A percentile compares a stretch with the other conserved stretches of the same genome.
These are phyloP conservation scores for Hordeum pubiflorum DNA, from an alignment of 202 grass and related monocot genomes.

Conservation along the genomic window DNA sequence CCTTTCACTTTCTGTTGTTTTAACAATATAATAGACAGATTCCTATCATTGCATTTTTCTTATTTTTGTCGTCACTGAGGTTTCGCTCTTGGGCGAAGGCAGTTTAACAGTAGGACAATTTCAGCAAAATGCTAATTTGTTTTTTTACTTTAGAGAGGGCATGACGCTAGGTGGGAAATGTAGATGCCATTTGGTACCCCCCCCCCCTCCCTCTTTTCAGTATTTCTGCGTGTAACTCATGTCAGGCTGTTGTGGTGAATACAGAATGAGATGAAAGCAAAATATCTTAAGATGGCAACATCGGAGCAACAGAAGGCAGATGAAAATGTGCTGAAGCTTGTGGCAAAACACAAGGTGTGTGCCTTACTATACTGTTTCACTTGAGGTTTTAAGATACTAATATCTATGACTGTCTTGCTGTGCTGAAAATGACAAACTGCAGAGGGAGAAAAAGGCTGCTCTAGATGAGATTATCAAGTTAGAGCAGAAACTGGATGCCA, in stretches of 20 bases:
- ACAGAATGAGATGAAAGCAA: conserved; percentile 60
- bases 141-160: background rate
- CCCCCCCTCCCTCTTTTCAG: background rate
- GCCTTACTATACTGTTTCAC: conserved; percentile 8
- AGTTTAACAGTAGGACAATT: background rate
- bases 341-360: conserved; percentile 28
- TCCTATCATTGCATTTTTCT: background rate
- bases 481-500: conserved; percentile 32
- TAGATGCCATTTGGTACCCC: background rate
- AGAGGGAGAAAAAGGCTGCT: conserved; percentile 38
- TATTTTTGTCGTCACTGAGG: background rate
- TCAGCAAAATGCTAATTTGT: background rate
- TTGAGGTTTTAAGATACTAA: conserved; percentile 2
- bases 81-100: background rate
- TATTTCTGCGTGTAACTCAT: conserved; percentile 37
- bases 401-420: background rate
- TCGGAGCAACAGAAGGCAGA: conserved; percentile 64
- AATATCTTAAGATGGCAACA: conserved; percentile 57
- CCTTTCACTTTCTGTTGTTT: background rate
- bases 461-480: conserved; percentile 26
- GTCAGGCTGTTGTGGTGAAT: conserved; percentile 39
- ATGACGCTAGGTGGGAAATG: background rate
- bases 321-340: conserved; percentile 69
- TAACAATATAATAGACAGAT: background rate
- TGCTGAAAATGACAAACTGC: conserved; percentile 9